These are phyloP conservation scores for Lipomyces spencermartinsiae DNA, from an alignment of 805 yeast genomes.

Conservation along the genomic window DNA sequence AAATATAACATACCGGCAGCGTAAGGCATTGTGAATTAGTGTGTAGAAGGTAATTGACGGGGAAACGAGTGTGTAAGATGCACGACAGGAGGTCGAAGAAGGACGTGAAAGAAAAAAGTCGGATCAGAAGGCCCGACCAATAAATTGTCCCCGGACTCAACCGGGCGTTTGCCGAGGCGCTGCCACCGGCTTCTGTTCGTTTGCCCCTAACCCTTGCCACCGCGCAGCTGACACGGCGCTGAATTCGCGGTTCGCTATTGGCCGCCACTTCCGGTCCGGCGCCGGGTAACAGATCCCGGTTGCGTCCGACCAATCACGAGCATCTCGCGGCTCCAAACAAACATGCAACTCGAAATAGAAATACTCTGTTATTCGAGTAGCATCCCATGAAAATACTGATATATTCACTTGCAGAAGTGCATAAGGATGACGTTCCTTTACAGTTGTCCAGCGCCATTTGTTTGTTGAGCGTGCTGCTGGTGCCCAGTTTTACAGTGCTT, in stretches of 20 bases:
- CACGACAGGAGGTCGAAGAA: not conserved
- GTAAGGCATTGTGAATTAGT: constrained; percentile 33
- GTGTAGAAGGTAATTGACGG: constrained; percentile 6
- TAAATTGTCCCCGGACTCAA: constrained; percentile 5
- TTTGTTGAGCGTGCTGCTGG: not conserved
- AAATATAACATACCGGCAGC: constrained; percentile 30
- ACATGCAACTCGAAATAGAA: too few relatives aligned
- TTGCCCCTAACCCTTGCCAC: too few relatives aligned
- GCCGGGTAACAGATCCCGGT: too few relatives aligned
- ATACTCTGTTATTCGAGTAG: too few relatives aligned
- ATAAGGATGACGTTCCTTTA: too few relatives aligned
- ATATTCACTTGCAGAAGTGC: too few relatives aligned
- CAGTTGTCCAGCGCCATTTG: not conserved
- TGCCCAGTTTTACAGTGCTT: not conserved
- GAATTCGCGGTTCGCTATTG: too few relatives aligned
- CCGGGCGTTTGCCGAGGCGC: not conserved
- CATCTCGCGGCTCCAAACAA: too few relatives aligned
- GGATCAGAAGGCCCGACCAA: not conserved
- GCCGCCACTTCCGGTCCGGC: too few relatives aligned
- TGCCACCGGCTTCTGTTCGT: too few relatives aligned
- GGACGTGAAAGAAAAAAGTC: not conserved
- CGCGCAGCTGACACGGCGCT: too few relatives aligned
- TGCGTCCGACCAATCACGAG: not conserved
- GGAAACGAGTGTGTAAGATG: not conserved
- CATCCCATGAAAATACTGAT: too few relatives aligned